Evolutionary conservation across 345 rosid genomes (phyloP).

Genomic region (Balakata baccata): DNA sequence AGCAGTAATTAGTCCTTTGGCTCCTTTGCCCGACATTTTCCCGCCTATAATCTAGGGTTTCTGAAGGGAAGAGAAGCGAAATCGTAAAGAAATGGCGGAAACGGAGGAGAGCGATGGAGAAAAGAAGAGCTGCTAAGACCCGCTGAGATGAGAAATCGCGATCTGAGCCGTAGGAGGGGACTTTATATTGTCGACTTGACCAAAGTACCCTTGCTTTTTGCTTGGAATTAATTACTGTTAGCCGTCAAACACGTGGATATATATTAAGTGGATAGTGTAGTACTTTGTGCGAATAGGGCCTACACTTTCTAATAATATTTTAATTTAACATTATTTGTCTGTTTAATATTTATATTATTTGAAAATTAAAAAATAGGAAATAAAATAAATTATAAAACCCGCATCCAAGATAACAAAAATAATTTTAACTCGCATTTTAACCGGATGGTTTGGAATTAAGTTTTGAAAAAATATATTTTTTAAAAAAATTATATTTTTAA

Average conservation of each 20-base stretch:
- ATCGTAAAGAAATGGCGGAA: not conserved
- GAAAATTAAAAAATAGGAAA: not conserved
- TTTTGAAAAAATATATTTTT: no score
- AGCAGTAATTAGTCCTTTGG: conserved; percentile 26
- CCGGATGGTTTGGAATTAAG: no score
- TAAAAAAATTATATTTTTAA: no score
- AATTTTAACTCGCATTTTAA: no score
- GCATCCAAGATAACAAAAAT: no score
- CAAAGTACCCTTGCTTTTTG: not conserved
- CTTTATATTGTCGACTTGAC: not conserved
- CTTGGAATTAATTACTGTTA: not conserved
- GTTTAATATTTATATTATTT: no score
- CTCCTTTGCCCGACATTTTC: conserved; percentile 37
- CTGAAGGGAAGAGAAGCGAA: not conserved
- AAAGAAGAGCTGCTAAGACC: not conserved
- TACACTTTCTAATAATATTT: not conserved
- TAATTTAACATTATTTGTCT: no score
- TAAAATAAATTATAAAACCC: no score
- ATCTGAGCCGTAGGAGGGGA: not conserved
- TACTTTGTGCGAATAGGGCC: not conserved
- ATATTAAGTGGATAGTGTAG: not conserved
- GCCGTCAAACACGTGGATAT: not conserved
- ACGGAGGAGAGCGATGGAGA: no score
- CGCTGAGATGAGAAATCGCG: not conserved
- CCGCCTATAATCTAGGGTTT: conserved; percentile 15